Percentiles rank a stretch among this genome's conserved stretches.
Evolutionary conservation across 2,329 filamentous ascomycete species (phyloP).

Genomic region (Colletotrichum siamense): DNA sequence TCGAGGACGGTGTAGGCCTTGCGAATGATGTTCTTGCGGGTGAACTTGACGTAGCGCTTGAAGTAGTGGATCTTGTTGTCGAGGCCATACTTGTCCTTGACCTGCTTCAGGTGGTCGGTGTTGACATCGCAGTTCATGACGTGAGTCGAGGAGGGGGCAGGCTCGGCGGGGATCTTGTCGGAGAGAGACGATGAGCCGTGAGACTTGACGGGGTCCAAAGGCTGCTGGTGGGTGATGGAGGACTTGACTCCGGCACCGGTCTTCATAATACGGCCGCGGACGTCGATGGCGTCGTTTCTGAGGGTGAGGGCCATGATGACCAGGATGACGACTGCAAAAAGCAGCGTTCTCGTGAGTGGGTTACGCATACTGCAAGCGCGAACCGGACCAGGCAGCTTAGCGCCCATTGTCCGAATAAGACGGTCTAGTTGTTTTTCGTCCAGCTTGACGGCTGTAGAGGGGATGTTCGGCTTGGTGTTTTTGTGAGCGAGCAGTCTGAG

Average conservation of each 20-base stretch:
- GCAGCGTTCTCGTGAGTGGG: conserved; percentile 49
- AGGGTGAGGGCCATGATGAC: conserved; percentile 47
- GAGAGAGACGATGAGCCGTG: conserved; percentile 24
- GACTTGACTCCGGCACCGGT: conserved; percentile 40
- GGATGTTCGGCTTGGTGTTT: neutral
- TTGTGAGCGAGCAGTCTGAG: neutral
- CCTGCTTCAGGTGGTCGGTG: conserved; percentile 46
- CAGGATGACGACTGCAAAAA: conserved; percentile 48
- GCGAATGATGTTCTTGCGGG: conserved; percentile 53
- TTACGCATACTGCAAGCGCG: conserved; percentile 56
- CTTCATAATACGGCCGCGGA: conserved; percentile 46
- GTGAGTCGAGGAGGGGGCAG: conserved; percentile 28
- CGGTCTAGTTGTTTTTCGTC: conserved; percentile 11
- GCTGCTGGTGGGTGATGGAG: conserved; percentile 31
- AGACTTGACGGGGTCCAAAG: conserved; percentile 24
- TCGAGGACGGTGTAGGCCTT: conserved; percentile 57
- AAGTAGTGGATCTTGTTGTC: conserved; percentile 59
- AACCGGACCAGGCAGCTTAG: conserved; percentile 41
- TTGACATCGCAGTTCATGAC: conserved; percentile 58
- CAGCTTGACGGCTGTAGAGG: conserved; percentile 13
- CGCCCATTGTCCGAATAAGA: conserved; percentile 37
- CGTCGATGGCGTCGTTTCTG: conserved; percentile 43
- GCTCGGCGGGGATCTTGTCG: conserved; percentile 32
- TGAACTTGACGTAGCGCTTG: conserved; percentile 60
- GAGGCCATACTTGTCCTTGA: conserved; percentile 54